Percentiles rank a stretch among this genome's conserved stretches.
These are phyloP conservation scores for Chrysosporium queenslandicum DNA, from an alignment of 2,329 filamentous ascomycete genomes.

Conservation along the genomic window DNA sequence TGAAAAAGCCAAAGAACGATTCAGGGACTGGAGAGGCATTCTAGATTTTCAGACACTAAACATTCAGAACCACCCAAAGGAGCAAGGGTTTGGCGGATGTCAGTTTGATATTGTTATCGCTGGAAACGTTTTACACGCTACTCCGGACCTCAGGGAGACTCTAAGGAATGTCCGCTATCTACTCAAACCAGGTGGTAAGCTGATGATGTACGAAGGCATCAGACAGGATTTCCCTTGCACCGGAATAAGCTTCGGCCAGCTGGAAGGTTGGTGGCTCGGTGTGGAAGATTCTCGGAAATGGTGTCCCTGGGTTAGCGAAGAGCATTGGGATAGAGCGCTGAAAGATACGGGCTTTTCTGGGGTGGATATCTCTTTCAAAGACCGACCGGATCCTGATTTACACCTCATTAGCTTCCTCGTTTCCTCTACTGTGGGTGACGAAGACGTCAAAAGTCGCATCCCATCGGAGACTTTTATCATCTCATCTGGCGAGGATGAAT, in stretches of 20 bases:
- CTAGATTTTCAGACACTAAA: slow-evolving; percentile 26
- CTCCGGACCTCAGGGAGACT: slow-evolving; percentile 20
- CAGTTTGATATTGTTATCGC: slow-evolving; percentile 33
- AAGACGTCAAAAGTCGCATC: not conserved
- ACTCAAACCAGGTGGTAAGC: slow-evolving; percentile 37
- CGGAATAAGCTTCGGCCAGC: slow-evolving; percentile 16
- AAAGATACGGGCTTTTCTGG: slow-evolving; percentile 14
- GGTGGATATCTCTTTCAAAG: slow-evolving; percentile 13
- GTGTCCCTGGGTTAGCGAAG: slow-evolving; percentile 11
- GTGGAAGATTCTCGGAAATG: slow-evolving; percentile 15
- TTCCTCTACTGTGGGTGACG: slow-evolving; percentile 13
- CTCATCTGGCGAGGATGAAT: not conserved
- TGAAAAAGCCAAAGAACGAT: slow-evolving; percentile 23
- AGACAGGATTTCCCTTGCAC: slow-evolving; percentile 15
- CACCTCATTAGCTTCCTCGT: slow-evolving; percentile 18
- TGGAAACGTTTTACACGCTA: slow-evolving; percentile 34
- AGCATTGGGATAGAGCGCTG: slow-evolving; percentile 13
- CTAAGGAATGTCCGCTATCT: slow-evolving; percentile 28
- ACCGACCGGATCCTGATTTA: slow-evolving; percentile 15
- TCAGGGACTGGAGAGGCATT: slow-evolving; percentile 18
- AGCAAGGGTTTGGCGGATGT: slow-evolving; percentile 29
- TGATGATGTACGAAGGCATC: slow-evolving; percentile 36
- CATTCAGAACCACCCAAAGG: slow-evolving; percentile 25
- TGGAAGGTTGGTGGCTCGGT: slow-evolving; percentile 23
- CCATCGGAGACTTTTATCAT: slow-evolving; percentile 2